Conservation (phyloP, 495 filamentous ascomycete genomes). For the Daldinia concentrica region DNA sequence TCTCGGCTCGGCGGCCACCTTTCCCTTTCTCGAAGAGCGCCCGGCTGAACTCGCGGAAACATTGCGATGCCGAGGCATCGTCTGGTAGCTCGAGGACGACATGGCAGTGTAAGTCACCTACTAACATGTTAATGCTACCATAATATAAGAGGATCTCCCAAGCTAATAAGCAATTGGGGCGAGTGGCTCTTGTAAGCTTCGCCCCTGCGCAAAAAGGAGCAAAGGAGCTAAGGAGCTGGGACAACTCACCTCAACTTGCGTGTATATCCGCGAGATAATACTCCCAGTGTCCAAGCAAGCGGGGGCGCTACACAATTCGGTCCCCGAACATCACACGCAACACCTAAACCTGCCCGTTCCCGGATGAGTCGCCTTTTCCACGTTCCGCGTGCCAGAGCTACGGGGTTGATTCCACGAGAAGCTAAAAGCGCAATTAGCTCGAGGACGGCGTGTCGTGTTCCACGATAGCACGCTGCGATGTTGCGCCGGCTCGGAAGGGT, state of each 20-base stretch:
- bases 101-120: constrained; percentile 51
- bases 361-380: constrained; percentile 51
- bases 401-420: constrained; percentile 41
- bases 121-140: constrained; percentile 33
- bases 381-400: constrained; percentile 49
- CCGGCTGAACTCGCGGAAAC: constrained; percentile 64
- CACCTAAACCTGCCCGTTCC: constrained; percentile 55
- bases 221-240: not conserved
- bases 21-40: constrained; percentile 55
- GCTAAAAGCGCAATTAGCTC: constrained; percentile 41
- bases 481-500: constrained; percentile 40
- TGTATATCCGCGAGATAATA: constrained; percentile 44
- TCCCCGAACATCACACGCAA: constrained; percentile 60
- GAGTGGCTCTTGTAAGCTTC: constrained; percentile 28
- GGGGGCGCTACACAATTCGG: constrained; percentile 58
- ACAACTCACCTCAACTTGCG: constrained; percentile 44
- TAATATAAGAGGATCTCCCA: constrained; percentile 13
- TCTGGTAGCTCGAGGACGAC: constrained; percentile 54
- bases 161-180: constrained; percentile 24
- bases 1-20: constrained; percentile 50
- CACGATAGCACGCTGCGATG: constrained; percentile 44
- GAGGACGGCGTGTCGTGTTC: constrained; percentile 37
- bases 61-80: constrained; percentile 66
- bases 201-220: constrained; percentile 18
- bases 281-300: constrained; percentile 51